Conservation (phyloP, 1,284 basidiomycete species). For the Takashimella koratensis region DNA sequence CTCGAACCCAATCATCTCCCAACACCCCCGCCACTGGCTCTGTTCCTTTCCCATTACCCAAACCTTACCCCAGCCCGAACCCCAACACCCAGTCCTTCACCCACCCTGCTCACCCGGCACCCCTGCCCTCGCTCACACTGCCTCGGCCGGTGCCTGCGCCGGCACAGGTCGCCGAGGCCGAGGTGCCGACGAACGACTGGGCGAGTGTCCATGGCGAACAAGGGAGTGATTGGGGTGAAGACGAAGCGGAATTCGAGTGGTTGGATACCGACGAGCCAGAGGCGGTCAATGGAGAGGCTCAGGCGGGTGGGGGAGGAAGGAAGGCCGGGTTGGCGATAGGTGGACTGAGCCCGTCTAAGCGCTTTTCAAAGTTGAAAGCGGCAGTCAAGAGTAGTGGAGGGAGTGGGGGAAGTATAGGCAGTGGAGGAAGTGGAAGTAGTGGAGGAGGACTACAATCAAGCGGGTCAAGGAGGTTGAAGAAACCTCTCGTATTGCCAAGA, state of each 20-base stretch:
- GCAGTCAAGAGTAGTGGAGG: conserved; percentile 3
- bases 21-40: background rate
- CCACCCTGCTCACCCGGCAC: background rate
- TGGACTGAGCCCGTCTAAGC: conserved; percentile 21
- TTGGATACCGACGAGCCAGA: conserved; percentile 32
- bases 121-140: background rate
- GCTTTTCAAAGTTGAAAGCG: conserved; percentile 20
- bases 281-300: conserved; percentile 28
- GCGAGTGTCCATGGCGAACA: conserved; percentile 44
- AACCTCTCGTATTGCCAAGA: conserved; percentile 31
- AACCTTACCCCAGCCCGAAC: background rate
- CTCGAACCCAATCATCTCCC: background rate
- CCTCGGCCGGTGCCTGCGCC: background rate
- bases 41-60: background rate
- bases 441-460: conserved; percentile 5
- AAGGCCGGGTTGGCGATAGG: background rate
- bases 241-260: conserved; percentile 45
- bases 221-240: conserved; percentile 46
- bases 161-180: background rate
- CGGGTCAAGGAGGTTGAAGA: conserved; percentile 23
- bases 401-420: background rate
- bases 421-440: background rate
- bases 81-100: background rate
- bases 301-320: background rate
- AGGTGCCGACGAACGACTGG: conserved; percentile 15